These are phyloP conservation scores for Botrytis galanthina DNA, from an alignment of 2,329 filamentous ascomycete species.

Conservation along the genomic window DNA sequence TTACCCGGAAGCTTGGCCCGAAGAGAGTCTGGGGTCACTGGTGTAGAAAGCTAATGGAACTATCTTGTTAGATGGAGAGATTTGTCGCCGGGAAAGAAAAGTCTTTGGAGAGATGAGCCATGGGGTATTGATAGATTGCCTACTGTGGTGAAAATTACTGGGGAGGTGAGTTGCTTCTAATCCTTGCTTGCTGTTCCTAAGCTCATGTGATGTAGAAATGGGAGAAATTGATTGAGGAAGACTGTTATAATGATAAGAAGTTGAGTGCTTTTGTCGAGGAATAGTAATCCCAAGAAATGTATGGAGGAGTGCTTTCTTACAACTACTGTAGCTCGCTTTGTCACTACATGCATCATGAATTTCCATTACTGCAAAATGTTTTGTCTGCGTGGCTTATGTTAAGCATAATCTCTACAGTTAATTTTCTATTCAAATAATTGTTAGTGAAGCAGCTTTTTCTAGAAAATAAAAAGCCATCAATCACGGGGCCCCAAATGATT, in stretches of 20 bases:
- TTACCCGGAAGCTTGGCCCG: no score
- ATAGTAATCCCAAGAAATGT: neutral
- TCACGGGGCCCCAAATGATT: neutral
- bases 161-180: neutral
- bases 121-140: conserved; percentile 13
- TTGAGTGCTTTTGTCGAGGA: conserved; percentile 12
- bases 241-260: conserved; percentile 15
- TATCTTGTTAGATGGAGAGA: conserved; percentile 5
- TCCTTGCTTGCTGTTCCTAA: neutral
- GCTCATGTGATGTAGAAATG: conserved; percentile 8
- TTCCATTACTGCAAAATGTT: neutral
- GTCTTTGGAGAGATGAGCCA: conserved; percentile 4
- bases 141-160: conserved; percentile 6
- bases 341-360: neutral
- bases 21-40: neutral
- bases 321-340: neutral
- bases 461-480: neutral
- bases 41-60: neutral
- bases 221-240: conserved; percentile 17
- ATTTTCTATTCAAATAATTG: neutral
- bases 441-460: neutral
- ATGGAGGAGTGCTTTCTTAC: neutral
- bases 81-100: neutral
- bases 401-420: neutral
- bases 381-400: neutral